Evolutionary conservation across 371 early-diverging fungal genomes (phyloP).

Genomic region (Funneliformis caledonium): DNA sequence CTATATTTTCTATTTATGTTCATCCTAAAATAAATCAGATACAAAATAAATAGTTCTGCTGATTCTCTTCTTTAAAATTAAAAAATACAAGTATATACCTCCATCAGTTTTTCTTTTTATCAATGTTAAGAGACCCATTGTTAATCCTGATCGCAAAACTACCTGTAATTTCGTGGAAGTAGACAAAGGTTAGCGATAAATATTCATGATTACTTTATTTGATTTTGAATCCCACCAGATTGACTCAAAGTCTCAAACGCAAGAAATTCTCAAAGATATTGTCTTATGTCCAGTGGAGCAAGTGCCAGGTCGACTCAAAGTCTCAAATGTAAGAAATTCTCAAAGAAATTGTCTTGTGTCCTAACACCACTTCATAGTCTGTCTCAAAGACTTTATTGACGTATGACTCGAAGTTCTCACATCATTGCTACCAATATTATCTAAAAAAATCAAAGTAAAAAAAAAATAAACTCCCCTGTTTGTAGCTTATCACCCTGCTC

Average conservation of each 20-base stretch:
- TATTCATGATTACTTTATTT: conserved; percentile 18
- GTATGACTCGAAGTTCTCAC: conserved; percentile 23
- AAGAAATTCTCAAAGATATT: conserved; percentile 31
- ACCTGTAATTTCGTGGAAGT: conserved; percentile 16
- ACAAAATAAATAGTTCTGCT: too few species aligned
- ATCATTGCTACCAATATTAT: conserved; percentile 10
- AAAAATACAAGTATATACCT: too few species aligned
- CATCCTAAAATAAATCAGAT: too few species aligned
- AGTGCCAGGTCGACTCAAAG: conserved; percentile 21
- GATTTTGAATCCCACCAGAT: too few species aligned
- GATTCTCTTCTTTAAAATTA: too few species aligned
- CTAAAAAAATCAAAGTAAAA: neutral
- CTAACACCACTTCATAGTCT: conserved; percentile 19
- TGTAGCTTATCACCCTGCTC: conserved; percentile 15
- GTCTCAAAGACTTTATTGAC: conserved; percentile 31
- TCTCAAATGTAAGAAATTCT: conserved; percentile 24
- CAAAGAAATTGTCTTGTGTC: conserved; percentile 25
- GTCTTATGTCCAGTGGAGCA: conserved; percentile 27
- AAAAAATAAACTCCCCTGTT: conserved; percentile 25
- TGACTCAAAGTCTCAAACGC: conserved; percentile 34
- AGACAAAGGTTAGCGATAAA: neutral
- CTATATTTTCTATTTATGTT: too few species aligned
- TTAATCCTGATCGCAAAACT: neutral
- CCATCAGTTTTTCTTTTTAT: neutral
- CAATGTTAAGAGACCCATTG: conserved; percentile 21